Evolutionary conservation across 176 grass and related monocot species (phyloP).

Genomic region (Triticum urartu): DNA sequence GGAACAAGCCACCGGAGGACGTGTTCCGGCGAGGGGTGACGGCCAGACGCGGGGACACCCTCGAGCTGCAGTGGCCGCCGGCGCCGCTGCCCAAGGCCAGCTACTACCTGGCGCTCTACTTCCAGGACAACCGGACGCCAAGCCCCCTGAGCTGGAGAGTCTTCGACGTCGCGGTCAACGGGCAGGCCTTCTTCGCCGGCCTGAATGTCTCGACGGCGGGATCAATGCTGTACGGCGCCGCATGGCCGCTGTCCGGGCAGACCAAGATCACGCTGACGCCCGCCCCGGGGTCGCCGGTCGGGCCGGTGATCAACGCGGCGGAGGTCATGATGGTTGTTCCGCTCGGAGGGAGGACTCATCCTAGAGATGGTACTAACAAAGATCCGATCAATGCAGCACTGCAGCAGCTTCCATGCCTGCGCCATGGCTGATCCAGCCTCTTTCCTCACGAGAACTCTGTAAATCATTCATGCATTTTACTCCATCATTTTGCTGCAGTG

Average conservation of each 20-base stretch:
- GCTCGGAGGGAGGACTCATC: conserved; percentile 68
- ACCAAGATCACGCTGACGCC: conserved; percentile 68
- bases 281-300: conserved; percentile 49
- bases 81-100: conserved; percentile 54
- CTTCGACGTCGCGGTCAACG: conserved; percentile 77
- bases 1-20: conserved; percentile 69
- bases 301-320: conserved; percentile 86
- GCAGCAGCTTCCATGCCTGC: neutral
- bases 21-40: conserved; percentile 61
- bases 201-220: conserved; percentile 79
- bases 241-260: conserved; percentile 63
- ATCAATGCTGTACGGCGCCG: conserved; percentile 46
- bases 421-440: neutral
- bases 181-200: conserved; percentile 56
- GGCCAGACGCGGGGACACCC: conserved; percentile 36
- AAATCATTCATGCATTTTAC: neutral
- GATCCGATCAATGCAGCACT: neutral
- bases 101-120: conserved; percentile 91
- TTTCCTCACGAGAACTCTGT: neutral
- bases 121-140: conserved; percentile 72
- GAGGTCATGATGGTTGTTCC: conserved; percentile 79
- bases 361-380: conserved; percentile 58
- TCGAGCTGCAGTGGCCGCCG: conserved; percentile 67
- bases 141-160: conserved; percentile 67
- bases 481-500: conserved; percentile 35